These are phyloP conservation scores for Arachis stenosperma DNA, from an alignment of 306 rosid genomes.

Conservation along the genomic window DNA sequence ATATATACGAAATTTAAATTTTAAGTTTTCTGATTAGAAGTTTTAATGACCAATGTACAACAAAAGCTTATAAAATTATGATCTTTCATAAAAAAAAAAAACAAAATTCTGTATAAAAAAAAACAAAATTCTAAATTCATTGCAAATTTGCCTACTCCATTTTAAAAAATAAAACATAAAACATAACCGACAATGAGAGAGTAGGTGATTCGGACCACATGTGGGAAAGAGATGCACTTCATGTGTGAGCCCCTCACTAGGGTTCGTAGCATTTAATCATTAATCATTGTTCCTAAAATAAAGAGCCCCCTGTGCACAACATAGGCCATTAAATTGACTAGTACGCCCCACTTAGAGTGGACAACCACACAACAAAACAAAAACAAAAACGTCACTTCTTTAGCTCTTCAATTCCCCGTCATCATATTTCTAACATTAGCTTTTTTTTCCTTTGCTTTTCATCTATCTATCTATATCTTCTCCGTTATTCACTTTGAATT, in stretches of 20 bases:
- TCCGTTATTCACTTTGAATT: no score
- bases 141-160: no score
- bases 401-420: not conserved
- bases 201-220: conserved; percentile 16
- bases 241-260: conserved; percentile 11
- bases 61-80: no score
- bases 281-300: conserved; percentile 37
- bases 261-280: conserved; percentile 3
- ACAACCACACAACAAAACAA: conserved; percentile 36
- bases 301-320: conserved; percentile 24
- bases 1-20: no score
- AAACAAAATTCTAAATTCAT: no score
- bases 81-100: no score
- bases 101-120: no score
- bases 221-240: conserved; percentile 11
- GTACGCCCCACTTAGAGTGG: conserved; percentile 41
- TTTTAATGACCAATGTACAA: no score
- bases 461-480: no score
- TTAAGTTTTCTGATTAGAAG: no score
- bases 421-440: conserved; percentile 4
- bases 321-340: conserved; percentile 37
- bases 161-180: not conserved
- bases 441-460: not conserved
- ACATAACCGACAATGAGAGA: not conserved
- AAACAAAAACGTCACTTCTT: conserved; percentile 35